These are phyloP conservation scores for Colletotrichum sidae DNA, from an alignment of 2,329 filamentous ascomycete genomes.

Conservation along the genomic window DNA sequence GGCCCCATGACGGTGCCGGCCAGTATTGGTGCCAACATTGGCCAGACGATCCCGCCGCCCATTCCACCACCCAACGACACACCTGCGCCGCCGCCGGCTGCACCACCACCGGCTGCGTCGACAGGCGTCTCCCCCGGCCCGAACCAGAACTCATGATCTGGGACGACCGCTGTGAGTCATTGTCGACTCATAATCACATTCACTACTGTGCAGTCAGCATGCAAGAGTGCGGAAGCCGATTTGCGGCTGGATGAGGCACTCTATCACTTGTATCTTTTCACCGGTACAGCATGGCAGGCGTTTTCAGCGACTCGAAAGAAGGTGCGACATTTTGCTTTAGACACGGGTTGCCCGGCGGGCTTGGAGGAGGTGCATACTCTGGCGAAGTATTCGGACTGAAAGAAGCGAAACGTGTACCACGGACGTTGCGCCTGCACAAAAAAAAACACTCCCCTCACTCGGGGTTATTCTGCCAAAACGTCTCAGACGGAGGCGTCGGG, in stretches of 20 bases:
- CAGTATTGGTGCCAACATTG: slow-evolving; percentile 16
- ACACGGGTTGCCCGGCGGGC: slow-evolving; percentile 6
- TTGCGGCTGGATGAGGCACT: slow-evolving; percentile 21
- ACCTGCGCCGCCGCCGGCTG: slow-evolving; percentile 20
- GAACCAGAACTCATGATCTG: slow-evolving; percentile 27
- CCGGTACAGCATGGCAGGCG: slow-evolving; percentile 36
- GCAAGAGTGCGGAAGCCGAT: slow-evolving; percentile 21
- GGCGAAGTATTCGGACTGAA: neutral
- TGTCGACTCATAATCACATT: neutral
- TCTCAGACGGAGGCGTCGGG: slow-evolving; percentile 12
- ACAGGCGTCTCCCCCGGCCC: slow-evolving; percentile 19
- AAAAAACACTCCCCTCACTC: slow-evolving; percentile 28
- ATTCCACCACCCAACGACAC: slow-evolving; percentile 31
- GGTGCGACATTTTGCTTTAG: slow-evolving; percentile 19
- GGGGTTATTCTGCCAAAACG: slow-evolving; percentile 12
- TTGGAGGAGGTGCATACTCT: neutral
- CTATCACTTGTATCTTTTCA: slow-evolving; percentile 32
- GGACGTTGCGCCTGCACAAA: neutral
- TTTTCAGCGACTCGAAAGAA: slow-evolving; percentile 33
- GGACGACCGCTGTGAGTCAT: neutral
- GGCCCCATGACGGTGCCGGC: slow-evolving; percentile 52
- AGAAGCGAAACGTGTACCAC: neutral
- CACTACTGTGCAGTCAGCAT: slow-evolving; percentile 15
- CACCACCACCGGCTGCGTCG: slow-evolving; percentile 34
- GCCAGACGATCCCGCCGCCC: slow-evolving; percentile 26